Percentiles rank a stretch among this genome's conserved stretches.
phyloP scores from a whole-genome alignment of 2,329 filamentous ascomycete species.

The Corynespora cassiicola region DNA sequence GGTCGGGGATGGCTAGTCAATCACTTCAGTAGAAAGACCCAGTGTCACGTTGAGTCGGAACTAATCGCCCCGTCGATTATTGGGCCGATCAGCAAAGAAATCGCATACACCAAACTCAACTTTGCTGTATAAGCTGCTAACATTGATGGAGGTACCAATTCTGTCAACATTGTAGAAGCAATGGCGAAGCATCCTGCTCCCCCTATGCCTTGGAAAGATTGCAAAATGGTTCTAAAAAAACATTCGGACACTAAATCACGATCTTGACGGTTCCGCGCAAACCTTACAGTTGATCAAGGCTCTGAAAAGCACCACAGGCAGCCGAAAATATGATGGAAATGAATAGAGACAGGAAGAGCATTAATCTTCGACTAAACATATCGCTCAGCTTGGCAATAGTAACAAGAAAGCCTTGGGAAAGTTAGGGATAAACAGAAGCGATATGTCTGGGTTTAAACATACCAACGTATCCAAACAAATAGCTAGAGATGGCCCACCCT shows the following conservation, averaged over 20 bases:
- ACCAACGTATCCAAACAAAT: conserved; percentile 39
- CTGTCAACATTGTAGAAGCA: conserved; percentile 29
- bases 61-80: conserved; percentile 18
- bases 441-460: conserved; percentile 16
- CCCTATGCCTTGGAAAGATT: conserved; percentile 21
- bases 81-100: conserved; percentile 30
- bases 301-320: conserved; percentile 36
- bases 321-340: conserved; percentile 37
- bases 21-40: conserved; percentile 22
- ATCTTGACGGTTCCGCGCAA: neutral
- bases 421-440: neutral
- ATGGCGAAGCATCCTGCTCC: conserved; percentile 36
- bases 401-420: conserved; percentile 18
- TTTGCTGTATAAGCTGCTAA: conserved; percentile 1
- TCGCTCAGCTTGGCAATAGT: conserved; percentile 40
- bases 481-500: conserved; percentile 41
- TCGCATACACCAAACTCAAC: conserved; percentile 6
- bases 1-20: conserved; percentile 3
- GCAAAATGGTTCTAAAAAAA: conserved; percentile 3
- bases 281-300: conserved; percentile 32
- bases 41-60: conserved; percentile 11
- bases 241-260: neutral
- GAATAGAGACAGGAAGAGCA: conserved; percentile 26
- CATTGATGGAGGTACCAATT: conserved; percentile 25
- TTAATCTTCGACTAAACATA: conserved; percentile 35